A percentile compares a stretch with the other conserved stretches of the same genome.
These are phyloP conservation scores for Ogataea wickerhamii DNA, from an alignment of 805 yeast species.

Conservation along the genomic window DNA sequence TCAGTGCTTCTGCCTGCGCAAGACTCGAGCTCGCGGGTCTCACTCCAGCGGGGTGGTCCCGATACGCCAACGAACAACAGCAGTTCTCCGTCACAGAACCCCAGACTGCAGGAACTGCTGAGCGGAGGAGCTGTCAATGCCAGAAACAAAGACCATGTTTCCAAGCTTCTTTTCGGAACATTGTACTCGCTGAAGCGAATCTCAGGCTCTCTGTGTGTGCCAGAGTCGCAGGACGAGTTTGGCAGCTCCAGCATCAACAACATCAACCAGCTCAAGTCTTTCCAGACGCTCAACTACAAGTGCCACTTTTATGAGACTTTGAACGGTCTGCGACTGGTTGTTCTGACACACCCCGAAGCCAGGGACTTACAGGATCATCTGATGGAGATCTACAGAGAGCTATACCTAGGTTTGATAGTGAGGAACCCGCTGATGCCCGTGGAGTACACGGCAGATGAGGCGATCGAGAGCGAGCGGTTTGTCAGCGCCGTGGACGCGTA, in stretches of 20 bases:
- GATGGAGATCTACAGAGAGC: slow-evolving; percentile 54
- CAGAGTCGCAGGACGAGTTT: slow-evolving; percentile 9
- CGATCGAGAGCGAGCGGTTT: slow-evolving; percentile 56
- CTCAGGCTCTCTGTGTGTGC: slow-evolving; percentile 36
- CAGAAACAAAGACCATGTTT: slow-evolving; percentile 61
- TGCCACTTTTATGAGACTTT: slow-evolving; percentile 80
- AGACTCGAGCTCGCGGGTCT: neutral
- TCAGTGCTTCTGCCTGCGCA: too few species aligned
- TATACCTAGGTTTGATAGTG: slow-evolving; percentile 59
- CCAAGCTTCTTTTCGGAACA: slow-evolving; percentile 83
- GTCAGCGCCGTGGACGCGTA: slow-evolving; percentile 52
- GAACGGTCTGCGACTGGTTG: slow-evolving; percentile 70
- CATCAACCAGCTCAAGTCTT: slow-evolving; percentile 33
- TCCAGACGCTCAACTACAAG: slow-evolving; percentile 71
- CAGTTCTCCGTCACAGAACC: slow-evolving; percentile 6
- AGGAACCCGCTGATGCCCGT: slow-evolving; percentile 58
- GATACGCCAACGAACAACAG: neutral
- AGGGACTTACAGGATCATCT: slow-evolving; percentile 55
- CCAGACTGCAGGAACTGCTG: slow-evolving; percentile 12
- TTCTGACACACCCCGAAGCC: slow-evolving; percentile 62
- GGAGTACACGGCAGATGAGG: slow-evolving; percentile 50
- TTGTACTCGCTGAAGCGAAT: slow-evolving; percentile 76
- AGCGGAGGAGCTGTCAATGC: slow-evolving; percentile 42
- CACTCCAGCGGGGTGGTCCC: neutral
- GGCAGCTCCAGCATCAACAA: slow-evolving; percentile 29